Conservation (phyloP, 495 filamentous ascomycete species). For the Parathielavia appendiculata region DNA sequence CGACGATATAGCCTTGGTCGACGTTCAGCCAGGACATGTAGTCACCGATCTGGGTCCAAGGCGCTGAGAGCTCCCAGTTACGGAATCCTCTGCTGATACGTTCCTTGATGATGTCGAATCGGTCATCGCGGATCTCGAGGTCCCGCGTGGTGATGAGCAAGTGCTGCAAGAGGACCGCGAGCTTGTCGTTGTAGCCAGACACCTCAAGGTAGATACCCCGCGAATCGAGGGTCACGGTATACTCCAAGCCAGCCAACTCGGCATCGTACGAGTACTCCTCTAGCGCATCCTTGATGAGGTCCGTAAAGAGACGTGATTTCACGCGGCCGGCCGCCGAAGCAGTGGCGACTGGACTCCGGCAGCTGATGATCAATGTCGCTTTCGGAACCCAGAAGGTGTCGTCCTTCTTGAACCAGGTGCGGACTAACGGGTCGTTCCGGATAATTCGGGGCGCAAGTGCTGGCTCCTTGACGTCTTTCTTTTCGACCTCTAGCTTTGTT, state of each 20-base stretch:
- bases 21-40: slow-evolving; percentile 72
- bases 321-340: slow-evolving; percentile 72
- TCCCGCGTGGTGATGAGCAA: slow-evolving; percentile 83
- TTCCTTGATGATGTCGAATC: slow-evolving; percentile 91
- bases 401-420: slow-evolving; percentile 99
- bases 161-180: slow-evolving; percentile 85
- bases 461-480: slow-evolving; percentile 75
- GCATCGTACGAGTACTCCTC: slow-evolving; percentile 96
- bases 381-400: slow-evolving; percentile 99
- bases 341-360: slow-evolving; percentile 72
- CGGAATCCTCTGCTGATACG: slow-evolving; percentile 65
- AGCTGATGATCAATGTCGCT: slow-evolving; percentile 72
- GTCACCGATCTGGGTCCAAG: slow-evolving; percentile 86
- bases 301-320: slow-evolving; percentile 75
- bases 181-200: slow-evolving; percentile 93
- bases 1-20: slow-evolving; percentile 73
- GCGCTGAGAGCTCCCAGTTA: slow-evolving; percentile 82
- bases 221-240: slow-evolving; percentile 63
- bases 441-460: slow-evolving; percentile 74
- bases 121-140: slow-evolving; percentile 71
- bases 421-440: slow-evolving; percentile 73
- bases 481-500: slow-evolving; percentile 87
- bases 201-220: slow-evolving; percentile 75
- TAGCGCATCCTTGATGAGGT: slow-evolving; percentile 82
- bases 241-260: slow-evolving; percentile 86